phyloP scores from a whole-genome alignment of 2,329 filamentous ascomycete species.

The Cytospora paraplurivora region DNA sequence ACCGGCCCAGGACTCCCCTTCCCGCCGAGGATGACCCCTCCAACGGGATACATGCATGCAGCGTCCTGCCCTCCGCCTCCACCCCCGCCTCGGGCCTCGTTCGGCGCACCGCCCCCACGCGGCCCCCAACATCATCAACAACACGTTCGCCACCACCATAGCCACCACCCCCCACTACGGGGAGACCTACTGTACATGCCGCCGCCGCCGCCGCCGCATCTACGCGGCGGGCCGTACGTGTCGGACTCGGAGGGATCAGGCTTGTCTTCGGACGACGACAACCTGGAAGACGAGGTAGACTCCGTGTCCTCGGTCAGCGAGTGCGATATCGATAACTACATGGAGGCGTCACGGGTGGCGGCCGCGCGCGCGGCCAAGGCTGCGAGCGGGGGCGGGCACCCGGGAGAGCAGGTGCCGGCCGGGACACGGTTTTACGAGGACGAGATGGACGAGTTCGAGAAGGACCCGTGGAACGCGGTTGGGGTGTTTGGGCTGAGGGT shows the following conservation, averaged over 20 bases:
- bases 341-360: slow-evolving; percentile 26
- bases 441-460: slow-evolving; percentile 49
- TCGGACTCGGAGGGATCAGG: slow-evolving; percentile 4
- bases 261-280: slow-evolving; percentile 26
- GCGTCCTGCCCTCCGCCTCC: not conserved
- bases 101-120: slow-evolving; percentile 5
- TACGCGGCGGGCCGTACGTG: not conserved
- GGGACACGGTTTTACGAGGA: slow-evolving; percentile 40
- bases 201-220: slow-evolving; percentile 15
- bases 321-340: slow-evolving; percentile 34
- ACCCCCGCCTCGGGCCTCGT: slow-evolving; percentile 13
- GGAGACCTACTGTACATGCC: slow-evolving; percentile 5
- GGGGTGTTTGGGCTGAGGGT: slow-evolving; percentile 62
- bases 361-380: slow-evolving; percentile 7
- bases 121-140: too few species aligned
- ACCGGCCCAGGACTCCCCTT: slow-evolving; percentile 17
- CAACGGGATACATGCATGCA: slow-evolving; percentile 8
- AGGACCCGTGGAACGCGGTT: slow-evolving; percentile 64
- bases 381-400: not conserved
- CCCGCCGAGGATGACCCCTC: not conserved
- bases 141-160: not conserved
- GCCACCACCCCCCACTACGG: slow-evolving; percentile 4
- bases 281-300: slow-evolving; percentile 29
- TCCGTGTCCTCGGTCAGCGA: slow-evolving; percentile 37
- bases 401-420: slow-evolving; percentile 4